Conservation (phyloP, 257 asterid species). For the Anisodus acutangulus region DNA sequence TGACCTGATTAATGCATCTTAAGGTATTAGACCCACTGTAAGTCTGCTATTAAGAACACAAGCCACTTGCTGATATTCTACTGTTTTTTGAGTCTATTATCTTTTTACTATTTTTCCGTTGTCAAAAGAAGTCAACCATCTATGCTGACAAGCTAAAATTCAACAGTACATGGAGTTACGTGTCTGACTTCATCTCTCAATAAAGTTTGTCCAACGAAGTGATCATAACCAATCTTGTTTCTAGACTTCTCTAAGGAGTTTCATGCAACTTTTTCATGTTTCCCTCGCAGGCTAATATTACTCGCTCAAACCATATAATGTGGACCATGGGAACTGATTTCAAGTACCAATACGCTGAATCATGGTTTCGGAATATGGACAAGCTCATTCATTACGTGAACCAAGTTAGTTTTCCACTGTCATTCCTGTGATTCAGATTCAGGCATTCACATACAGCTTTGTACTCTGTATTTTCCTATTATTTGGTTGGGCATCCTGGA, state of each 20-base stretch:
- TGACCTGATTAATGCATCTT: conserved; percentile 24
- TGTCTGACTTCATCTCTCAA: conserved; percentile 11
- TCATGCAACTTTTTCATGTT: not conserved
- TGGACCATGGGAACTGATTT: conserved; percentile 99
- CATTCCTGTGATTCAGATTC: conserved; percentile 19
- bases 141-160: not conserved
- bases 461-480: not conserved
- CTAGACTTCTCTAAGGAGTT: not conserved
- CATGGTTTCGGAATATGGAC: conserved; percentile 95
- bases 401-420: conserved; percentile 52
- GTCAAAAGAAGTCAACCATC: not conserved
- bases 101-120: not conserved
- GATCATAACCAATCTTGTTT: not conserved
- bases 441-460: not conserved
- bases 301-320: conserved; percentile 95
- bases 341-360: conserved; percentile 84
- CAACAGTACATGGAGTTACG: not conserved
- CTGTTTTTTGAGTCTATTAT: conserved; percentile 1
- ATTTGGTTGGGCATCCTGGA: not conserved
- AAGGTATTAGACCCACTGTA: not conserved
- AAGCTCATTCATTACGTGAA: conserved; percentile 97
- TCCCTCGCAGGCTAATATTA: conserved; percentile 76
- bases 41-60: not conserved
- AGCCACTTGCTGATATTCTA: not conserved
- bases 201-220: not conserved